phyloP scores from a whole-genome alignment of 345 rosid species.

The Gossypium arboreum region DNA sequence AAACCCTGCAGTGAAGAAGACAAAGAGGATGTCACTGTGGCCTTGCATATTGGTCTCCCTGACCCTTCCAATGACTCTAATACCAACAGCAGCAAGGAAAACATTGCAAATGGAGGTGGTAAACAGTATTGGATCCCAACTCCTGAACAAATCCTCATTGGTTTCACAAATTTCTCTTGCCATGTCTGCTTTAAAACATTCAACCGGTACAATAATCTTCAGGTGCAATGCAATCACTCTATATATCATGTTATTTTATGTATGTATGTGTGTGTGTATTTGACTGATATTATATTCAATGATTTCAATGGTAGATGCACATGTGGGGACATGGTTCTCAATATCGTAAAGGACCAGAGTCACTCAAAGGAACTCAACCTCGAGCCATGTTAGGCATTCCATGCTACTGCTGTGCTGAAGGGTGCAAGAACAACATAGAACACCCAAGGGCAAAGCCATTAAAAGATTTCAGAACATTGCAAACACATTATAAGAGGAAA shows the following conservation, averaged over 20 bases:
- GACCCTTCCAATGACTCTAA: slow-evolving; percentile 23
- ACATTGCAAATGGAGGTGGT: slow-evolving; percentile 22
- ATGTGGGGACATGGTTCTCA: slow-evolving; percentile 97
- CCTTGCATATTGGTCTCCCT: slow-evolving; percentile 77
- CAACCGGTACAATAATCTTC: slow-evolving; percentile 95
- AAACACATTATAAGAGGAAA: slow-evolving; percentile 86
- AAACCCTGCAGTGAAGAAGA: slow-evolving; percentile 25
- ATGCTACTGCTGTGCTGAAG: slow-evolving; percentile 81
- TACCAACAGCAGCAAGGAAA: slow-evolving; percentile 9
- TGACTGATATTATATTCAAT: neutral
- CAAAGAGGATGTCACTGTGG: slow-evolving; percentile 49
- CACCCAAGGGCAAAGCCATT: slow-evolving; percentile 73
- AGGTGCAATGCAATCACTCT: slow-evolving; percentile 44
- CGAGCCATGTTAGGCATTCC: slow-evolving; percentile 65
- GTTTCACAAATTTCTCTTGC: slow-evolving; percentile 79
- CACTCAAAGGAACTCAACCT: slow-evolving; percentile 68
- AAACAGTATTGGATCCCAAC: slow-evolving; percentile 78
- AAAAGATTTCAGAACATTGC: slow-evolving; percentile 78
- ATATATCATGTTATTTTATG: neutral
- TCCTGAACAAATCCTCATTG: slow-evolving; percentile 66
- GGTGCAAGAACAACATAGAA: slow-evolving; percentile 81
- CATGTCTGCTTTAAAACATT: slow-evolving; percentile 85
- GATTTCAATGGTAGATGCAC: slow-evolving; percentile 56
- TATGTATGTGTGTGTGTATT: neutral
- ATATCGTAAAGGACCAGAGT: slow-evolving; percentile 70